Evolutionary conservation across 148 eudicot species (phyloP).

Genomic region (Amaranthus cruentus): DNA sequence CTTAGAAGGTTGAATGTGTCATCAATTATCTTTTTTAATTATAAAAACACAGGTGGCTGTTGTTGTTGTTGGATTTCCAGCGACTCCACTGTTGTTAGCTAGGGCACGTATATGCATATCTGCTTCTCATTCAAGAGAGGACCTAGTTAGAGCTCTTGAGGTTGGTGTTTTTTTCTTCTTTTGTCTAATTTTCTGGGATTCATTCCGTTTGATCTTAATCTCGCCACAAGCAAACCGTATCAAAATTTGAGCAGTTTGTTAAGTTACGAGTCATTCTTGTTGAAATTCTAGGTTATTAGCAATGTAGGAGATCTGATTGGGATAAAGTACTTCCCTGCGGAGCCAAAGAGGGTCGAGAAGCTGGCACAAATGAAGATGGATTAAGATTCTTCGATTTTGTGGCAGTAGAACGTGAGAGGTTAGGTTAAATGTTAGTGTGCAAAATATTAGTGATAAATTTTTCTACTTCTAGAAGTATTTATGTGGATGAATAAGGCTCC

Average conservation of each 20-base stretch:
- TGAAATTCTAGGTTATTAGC: slow-evolving; percentile 45
- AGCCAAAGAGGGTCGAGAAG: slow-evolving; percentile 67
- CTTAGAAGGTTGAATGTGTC: not conserved
- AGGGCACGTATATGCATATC: slow-evolving; percentile 94
- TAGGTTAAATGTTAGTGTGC: slow-evolving; percentile 12
- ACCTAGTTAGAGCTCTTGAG: slow-evolving; percentile 70
- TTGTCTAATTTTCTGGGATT: not conserved
- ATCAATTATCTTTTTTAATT: not conserved
- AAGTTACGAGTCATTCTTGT: not conserved
- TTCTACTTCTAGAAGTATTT: too few relatives aligned
- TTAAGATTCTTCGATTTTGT: slow-evolving; percentile 13
- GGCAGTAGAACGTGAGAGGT: slow-evolving; percentile 10
- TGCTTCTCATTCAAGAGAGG: slow-evolving; percentile 86
- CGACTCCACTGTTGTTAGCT: slow-evolving; percentile 79
- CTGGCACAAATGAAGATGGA: slow-evolving; percentile 49
- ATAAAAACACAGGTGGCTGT: slow-evolving; percentile 59
- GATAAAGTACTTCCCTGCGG: slow-evolving; percentile 96
- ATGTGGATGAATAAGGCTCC: not conserved
- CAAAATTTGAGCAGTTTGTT: too few relatives aligned
- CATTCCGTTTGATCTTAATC: not conserved
- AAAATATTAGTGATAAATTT: not conserved
- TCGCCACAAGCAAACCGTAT: too few relatives aligned
- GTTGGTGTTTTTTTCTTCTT: slow-evolving; percentile 27
- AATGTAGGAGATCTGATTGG: slow-evolving; percentile 86
- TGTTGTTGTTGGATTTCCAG: slow-evolving; percentile 92